phyloP scores from a whole-genome alignment of 768 basidiomycete genomes.

The Rhodosporidiobolus sp. region DNA sequence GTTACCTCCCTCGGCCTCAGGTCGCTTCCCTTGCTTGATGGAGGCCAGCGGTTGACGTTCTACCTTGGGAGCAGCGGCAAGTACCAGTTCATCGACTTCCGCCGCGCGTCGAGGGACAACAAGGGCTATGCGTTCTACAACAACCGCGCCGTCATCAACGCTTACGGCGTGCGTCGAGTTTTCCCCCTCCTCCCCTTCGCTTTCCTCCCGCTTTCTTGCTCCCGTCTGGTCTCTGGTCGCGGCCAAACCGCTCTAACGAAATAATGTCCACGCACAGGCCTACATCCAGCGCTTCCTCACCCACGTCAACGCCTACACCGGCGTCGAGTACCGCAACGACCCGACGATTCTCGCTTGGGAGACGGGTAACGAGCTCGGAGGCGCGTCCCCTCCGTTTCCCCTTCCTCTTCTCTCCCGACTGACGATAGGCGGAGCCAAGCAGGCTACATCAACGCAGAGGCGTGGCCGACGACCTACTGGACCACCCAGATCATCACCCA shows the following conservation, averaged over 20 bases:
- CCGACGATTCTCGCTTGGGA: conserved; percentile 44
- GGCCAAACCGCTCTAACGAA: too few species aligned
- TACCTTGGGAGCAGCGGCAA: too few species aligned
- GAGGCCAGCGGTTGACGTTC: too few species aligned
- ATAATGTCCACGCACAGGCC: not conserved
- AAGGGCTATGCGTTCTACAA: conserved; percentile 36
- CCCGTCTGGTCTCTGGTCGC: too few species aligned
- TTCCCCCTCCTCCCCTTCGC: too few species aligned
- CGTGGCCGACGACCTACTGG: conserved; percentile 18
- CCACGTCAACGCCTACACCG: conserved; percentile 39
- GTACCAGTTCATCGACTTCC: conserved; percentile 37
- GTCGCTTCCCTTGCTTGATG: too few species aligned
- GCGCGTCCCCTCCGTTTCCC: not conserved
- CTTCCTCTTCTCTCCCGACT: not conserved
- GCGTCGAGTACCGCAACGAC: conserved; percentile 31
- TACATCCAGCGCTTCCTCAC: conserved; percentile 37
- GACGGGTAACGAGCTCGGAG: conserved; percentile 44
- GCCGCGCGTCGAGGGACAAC: conserved; percentile 16
- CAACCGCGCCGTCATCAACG: not conserved
- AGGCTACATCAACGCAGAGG: conserved; percentile 26
- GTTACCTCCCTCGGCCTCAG: too few species aligned
- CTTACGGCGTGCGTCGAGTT: not conserved
- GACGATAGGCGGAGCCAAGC: too few species aligned
- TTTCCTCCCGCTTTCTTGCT: too few species aligned
- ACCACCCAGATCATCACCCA: too few species aligned